Conservation (phyloP, 2,329 filamentous ascomycete genomes). For the Penicillium expansum region DNA sequence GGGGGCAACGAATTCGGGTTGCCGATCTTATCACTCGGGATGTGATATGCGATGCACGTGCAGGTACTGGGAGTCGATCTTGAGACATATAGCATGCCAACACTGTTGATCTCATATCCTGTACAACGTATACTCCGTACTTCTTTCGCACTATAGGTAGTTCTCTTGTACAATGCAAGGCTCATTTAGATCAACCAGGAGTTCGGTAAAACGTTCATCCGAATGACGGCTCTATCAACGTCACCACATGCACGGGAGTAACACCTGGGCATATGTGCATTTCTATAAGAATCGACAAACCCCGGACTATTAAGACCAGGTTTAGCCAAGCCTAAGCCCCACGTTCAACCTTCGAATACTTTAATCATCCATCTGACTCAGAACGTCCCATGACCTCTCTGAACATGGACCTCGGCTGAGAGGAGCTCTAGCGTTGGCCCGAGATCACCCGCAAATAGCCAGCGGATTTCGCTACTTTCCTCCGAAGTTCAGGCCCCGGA, state of each 20-base stretch:
- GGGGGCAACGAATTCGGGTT: conserved; percentile 17
- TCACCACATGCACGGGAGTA: neutral
- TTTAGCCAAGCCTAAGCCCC: neutral
- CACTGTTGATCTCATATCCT: neutral
- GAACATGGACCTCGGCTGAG: conserved; percentile 24
- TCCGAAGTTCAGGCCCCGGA: conserved; percentile 1
- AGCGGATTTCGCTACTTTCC: conserved; percentile 16
- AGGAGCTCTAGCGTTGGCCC: conserved; percentile 16
- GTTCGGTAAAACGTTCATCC: conserved; percentile 23
- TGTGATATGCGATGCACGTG: neutral
- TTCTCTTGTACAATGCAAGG: neutral
- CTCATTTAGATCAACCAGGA: neutral
- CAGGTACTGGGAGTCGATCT: neutral
- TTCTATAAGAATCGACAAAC: neutral
- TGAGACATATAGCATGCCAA: neutral
- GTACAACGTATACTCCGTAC: neutral
- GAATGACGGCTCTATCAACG: conserved; percentile 1
- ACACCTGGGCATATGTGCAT: neutral
- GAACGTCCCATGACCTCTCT: conserved; percentile 13
- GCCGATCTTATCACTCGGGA: conserved; percentile 6
- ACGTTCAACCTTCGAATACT: neutral
- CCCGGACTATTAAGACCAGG: neutral
- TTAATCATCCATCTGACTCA: conserved; percentile 12
- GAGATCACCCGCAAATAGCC: conserved; percentile 19
- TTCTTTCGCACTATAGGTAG: neutral